These are phyloP conservation scores for Calycina herbarum DNA, from an alignment of 2,329 filamentous ascomycete species.

Conservation along the genomic window DNA sequence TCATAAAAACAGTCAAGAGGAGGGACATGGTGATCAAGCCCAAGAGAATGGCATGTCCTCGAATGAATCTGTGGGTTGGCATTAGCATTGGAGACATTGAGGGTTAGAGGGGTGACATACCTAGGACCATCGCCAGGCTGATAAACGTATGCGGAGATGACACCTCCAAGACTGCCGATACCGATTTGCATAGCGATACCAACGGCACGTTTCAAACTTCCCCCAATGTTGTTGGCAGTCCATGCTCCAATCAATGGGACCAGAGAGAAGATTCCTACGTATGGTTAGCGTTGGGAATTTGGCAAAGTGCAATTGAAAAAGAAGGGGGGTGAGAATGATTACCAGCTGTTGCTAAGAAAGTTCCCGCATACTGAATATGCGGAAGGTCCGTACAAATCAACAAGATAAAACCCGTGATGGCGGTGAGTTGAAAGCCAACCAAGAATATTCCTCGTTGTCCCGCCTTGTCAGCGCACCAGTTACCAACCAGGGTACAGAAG, in stretches of 20 bases:
- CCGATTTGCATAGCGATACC: constrained; percentile 84
- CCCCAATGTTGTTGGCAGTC: constrained; percentile 84
- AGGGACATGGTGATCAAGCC: constrained; percentile 48
- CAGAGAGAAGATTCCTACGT: constrained; percentile 77
- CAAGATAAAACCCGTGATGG: constrained; percentile 76
- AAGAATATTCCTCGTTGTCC: constrained; percentile 69
- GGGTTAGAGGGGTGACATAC: constrained; percentile 30
- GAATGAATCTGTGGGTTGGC: constrained; percentile 39
- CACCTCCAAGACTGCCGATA: constrained; percentile 86
- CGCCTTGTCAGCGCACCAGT: constrained; percentile 73
- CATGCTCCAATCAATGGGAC: constrained; percentile 84
- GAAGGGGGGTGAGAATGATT: neutral
- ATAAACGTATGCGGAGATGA: constrained; percentile 52
- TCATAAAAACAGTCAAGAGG: constrained; percentile 55
- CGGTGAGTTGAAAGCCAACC: constrained; percentile 64
- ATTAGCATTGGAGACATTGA: neutral
- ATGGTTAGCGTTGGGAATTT: constrained; percentile 1
- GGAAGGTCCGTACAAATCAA: constrained; percentile 64
- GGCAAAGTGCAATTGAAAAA: neutral
- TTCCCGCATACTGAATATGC: constrained; percentile 75
- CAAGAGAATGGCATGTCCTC: constrained; percentile 48
- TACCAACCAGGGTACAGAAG: constrained; percentile 63
- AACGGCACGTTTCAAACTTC: constrained; percentile 89
- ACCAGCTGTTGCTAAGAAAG: constrained; percentile 73
- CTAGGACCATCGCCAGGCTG: constrained; percentile 40